A percentile compares a stretch with the other conserved stretches of the same genome.
Evolutionary conservation across 495 filamentous ascomycete genomes (phyloP).

Genomic region (Neurospora sp.): DNA sequence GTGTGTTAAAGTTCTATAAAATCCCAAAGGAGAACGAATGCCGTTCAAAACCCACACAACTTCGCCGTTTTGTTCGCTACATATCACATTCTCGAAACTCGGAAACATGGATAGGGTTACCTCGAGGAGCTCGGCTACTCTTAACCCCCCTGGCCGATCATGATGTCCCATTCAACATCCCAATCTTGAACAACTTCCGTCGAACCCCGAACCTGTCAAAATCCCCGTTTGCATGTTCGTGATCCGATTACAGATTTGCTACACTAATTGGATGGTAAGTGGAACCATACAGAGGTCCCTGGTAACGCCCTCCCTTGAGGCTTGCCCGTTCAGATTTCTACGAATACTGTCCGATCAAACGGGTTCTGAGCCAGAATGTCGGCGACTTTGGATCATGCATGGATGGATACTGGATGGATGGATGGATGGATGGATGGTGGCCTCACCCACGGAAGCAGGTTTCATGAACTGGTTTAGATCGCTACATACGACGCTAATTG

Average conservation of each 20-base stretch:
- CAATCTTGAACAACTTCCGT: not conserved
- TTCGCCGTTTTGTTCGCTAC: not conserved
- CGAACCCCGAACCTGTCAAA: not conserved
- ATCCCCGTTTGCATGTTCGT: not conserved
- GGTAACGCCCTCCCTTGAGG: not conserved
- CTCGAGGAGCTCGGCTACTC: not conserved
- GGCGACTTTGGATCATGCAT: not conserved
- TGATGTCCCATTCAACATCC: not conserved
- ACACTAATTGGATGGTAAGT: not conserved
- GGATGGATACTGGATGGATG: not conserved
- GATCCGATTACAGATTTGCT: not conserved
- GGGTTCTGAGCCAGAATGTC: not conserved
- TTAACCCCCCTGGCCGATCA: not conserved
- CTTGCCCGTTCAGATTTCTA: not conserved
- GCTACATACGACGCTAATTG: not conserved
- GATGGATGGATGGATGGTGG: not conserved
- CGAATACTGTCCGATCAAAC: not conserved
- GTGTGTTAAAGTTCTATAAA: not conserved
- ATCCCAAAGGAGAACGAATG: not conserved
- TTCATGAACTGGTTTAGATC: not conserved
- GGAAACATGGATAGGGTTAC: not conserved
- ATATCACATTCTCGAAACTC: not conserved
- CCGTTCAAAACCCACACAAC: not conserved
- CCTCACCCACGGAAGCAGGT: not conserved
- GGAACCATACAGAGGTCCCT: too few species aligned